Evolutionary conservation across 106 monocot species (phyloP).

Genomic region (Dendrobium huoshanense): DNA sequence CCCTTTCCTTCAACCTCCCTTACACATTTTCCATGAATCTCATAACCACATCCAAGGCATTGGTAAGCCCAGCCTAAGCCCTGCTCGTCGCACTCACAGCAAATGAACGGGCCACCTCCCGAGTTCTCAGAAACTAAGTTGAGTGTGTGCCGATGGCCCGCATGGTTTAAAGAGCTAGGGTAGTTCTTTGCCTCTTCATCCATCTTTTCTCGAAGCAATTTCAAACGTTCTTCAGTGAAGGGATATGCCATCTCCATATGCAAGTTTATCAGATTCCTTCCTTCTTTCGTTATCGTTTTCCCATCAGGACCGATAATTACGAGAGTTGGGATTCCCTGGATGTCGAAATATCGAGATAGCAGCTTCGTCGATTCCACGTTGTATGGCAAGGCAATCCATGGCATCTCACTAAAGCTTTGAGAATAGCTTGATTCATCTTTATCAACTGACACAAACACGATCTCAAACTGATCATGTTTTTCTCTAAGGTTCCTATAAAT

Average conservation of each 20-base stretch:
- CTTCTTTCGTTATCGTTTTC: constrained; percentile 40
- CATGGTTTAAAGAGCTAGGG: constrained; percentile 31
- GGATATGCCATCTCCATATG: constrained; percentile 46
- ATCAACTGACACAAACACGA: constrained; percentile 51
- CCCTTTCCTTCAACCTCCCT: constrained; percentile 7
- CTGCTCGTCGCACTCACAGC: constrained; percentile 60
- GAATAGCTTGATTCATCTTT: constrained; percentile 29
- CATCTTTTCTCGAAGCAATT: constrained; percentile 26
- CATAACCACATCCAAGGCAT: constrained; percentile 50
- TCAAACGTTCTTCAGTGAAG: constrained; percentile 22
- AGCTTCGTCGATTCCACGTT: constrained; percentile 18
- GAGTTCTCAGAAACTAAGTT: constrained; percentile 41
- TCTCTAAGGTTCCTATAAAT: constrained; percentile 30
- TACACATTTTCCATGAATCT: constrained; percentile 46
- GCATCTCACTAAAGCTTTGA: constrained; percentile 37
- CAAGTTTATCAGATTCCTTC: constrained; percentile 47
- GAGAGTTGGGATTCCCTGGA: constrained; percentile 33
- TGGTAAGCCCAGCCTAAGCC: constrained; percentile 58
- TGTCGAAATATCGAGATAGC: constrained; percentile 33
- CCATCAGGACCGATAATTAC: constrained; percentile 48
- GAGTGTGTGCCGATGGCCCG: constrained; percentile 35
- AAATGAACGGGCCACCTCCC: constrained; percentile 46
- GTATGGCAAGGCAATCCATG: constrained; percentile 50
- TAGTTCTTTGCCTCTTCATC: constrained; percentile 51
- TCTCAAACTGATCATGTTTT: constrained; percentile 38